These are phyloP conservation scores for Candida chauliodis DNA, from an alignment of 805 yeast genomes.

Conservation along the genomic window DNA sequence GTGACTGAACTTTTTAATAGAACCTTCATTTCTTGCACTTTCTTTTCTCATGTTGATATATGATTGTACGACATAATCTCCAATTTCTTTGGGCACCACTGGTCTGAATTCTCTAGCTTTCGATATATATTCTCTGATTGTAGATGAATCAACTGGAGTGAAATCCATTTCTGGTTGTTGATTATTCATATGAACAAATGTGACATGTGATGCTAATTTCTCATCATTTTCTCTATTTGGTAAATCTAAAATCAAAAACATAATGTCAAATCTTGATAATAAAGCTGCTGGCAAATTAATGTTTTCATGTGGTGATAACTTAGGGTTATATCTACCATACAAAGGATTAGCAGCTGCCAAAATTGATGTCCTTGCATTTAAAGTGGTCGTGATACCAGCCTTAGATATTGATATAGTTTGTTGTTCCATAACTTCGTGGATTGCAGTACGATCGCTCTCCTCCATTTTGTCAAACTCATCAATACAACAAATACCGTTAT, in stretches of 20 bases:
- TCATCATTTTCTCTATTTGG: slow-evolving; percentile 80
- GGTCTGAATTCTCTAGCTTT: slow-evolving; percentile 85
- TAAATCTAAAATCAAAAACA: slow-evolving; percentile 81
- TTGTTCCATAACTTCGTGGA: slow-evolving; percentile 99
- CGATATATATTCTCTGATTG: slow-evolving; percentile 84
- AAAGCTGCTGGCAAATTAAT: slow-evolving; percentile 96
- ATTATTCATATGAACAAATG: slow-evolving; percentile 93
- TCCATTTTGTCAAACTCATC: slow-evolving; percentile 99
- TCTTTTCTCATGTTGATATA: slow-evolving; percentile 93
- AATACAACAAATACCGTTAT: slow-evolving; percentile 96
- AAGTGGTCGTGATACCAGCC: slow-evolving; percentile 95
- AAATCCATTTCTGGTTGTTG: slow-evolving; percentile 75
- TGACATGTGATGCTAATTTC: slow-evolving; percentile 86
- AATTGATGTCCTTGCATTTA: slow-evolving; percentile 93
- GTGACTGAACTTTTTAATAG: slow-evolving; percentile 78
- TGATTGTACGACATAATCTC: slow-evolving; percentile 79
- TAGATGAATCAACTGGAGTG: slow-evolving; percentile 72
- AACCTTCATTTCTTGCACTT: slow-evolving; percentile 73
- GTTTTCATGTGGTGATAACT: slow-evolving; percentile 87
- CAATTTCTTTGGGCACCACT: slow-evolving; percentile 74
- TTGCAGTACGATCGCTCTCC: slow-evolving; percentile 93
- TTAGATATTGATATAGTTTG: slow-evolving; percentile 96
- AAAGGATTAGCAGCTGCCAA: slow-evolving; percentile 98
- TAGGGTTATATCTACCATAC: slow-evolving; percentile 90
- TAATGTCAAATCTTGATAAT: slow-evolving; percentile 87